Conservation (phyloP, 192 early-diverging fungal species). For the Obelidium mucronatum region DNA sequence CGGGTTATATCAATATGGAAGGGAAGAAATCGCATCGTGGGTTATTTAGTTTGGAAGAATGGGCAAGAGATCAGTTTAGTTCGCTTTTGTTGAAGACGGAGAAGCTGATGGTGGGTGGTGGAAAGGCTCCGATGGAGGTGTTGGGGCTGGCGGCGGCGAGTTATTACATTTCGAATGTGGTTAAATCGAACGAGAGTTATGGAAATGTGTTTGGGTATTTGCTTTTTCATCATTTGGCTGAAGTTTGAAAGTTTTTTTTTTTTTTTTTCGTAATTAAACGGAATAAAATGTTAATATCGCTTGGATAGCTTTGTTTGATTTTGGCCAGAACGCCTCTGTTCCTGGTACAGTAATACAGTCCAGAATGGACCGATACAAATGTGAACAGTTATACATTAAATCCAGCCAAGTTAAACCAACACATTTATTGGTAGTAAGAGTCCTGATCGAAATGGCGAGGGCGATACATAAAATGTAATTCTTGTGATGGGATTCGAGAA, state of each 20-base stretch:
- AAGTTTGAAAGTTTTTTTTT: background rate
- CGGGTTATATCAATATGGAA: slow-evolving; percentile 18
- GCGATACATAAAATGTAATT: too few relatives aligned
- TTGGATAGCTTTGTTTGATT: too few relatives aligned
- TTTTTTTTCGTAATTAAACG: background rate
- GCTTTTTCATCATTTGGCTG: slow-evolving; percentile 18
- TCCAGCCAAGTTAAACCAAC: too few relatives aligned
- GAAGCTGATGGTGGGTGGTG: background rate
- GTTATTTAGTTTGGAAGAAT: slow-evolving; percentile 26
- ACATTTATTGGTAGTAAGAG: too few relatives aligned
- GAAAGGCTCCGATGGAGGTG: background rate
- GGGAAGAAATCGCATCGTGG: background rate
- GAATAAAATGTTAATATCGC: too few relatives aligned
- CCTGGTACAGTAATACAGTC: too few relatives aligned
- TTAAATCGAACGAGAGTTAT: background rate
- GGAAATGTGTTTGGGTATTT: slow-evolving; percentile 30
- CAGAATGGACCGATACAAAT: too few relatives aligned
- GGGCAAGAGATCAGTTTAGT: slow-evolving; percentile 30
- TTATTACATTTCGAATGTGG: slow-evolving; percentile 35
- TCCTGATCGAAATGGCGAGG: too few relatives aligned
- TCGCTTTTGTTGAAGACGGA: slow-evolving; percentile 18
- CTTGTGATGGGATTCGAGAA: too few relatives aligned
- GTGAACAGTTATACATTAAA: too few relatives aligned
- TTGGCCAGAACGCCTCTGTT: too few relatives aligned
- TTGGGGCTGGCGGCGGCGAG: background rate